A percentile compares a stretch with the other conserved stretches of the same genome.
These are phyloP conservation scores for Acmispon strigosus DNA, from an alignment of 306 rosid species.

Conservation along the genomic window DNA sequence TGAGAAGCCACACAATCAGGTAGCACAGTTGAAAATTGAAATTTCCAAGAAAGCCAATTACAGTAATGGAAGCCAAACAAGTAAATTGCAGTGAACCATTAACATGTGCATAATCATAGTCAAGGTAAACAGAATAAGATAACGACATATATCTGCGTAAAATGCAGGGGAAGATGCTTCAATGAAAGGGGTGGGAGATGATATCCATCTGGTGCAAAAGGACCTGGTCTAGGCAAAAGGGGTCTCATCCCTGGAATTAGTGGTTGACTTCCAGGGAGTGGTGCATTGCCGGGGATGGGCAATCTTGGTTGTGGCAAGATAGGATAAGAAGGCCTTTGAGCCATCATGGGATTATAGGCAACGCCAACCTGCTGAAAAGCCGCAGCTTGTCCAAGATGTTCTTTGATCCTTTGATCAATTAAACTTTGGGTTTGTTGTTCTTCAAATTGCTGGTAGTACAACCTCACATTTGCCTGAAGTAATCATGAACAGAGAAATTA, in stretches of 20 bases:
- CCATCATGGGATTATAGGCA: constrained; percentile 68
- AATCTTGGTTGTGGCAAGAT: constrained; percentile 62
- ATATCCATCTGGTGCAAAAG: constrained; percentile 62
- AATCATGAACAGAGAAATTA: background rate
- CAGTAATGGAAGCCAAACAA: background rate
- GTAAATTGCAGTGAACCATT: background rate
- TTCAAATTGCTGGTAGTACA: constrained; percentile 90
- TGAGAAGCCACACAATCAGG: background rate
- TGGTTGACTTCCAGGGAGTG: constrained; percentile 52
- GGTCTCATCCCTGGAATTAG: constrained; percentile 78
- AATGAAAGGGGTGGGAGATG: background rate
- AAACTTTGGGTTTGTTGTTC: constrained; percentile 94
- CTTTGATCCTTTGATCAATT: constrained; percentile 93
- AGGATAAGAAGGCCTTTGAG: constrained; percentile 60
- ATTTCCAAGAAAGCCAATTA: background rate
- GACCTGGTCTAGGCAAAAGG: constrained; percentile 79
- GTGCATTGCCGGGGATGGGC: constrained; percentile 43
- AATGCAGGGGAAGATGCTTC: background rate
- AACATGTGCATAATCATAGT: background rate
- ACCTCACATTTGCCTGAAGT: constrained; percentile 76
- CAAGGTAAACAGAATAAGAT: background rate
- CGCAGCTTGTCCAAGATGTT: constrained; percentile 91
- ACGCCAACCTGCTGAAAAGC: constrained; percentile 90
- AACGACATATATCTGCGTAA: background rate
- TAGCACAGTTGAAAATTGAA: background rate